Conservation (phyloP, 345 rosid species). For the Aegle marmelos region DNA sequence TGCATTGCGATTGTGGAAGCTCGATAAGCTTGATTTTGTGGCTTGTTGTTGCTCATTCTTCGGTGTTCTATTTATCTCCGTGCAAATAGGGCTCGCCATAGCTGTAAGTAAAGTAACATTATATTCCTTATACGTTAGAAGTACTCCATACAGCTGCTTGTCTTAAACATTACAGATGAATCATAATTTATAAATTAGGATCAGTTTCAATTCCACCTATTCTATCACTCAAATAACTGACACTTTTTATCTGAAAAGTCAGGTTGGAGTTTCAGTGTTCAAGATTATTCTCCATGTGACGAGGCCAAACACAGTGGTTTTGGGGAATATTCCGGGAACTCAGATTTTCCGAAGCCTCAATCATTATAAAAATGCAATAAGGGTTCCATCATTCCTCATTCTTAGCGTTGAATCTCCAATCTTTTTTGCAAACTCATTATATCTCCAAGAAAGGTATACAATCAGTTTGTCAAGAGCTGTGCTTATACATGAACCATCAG, state of each 20-base stretch:
- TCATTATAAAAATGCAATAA: conserved; percentile 4
- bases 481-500: not conserved
- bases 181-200: too few species aligned
- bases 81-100: conserved; percentile 36
- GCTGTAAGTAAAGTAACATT: conserved; percentile 22
- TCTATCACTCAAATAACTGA: too few species aligned
- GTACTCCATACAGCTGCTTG: not conserved
- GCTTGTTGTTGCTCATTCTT: conserved; percentile 37
- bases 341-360: conserved; percentile 6
- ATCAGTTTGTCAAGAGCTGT: not conserved
- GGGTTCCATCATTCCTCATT: conserved; percentile 22
- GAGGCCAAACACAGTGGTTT: conserved; percentile 16
- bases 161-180: too few species aligned
- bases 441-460: conserved; percentile 26
- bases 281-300: conserved; percentile 21
- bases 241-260: not conserved
- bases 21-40: conserved; percentile 45
- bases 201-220: too few species aligned
- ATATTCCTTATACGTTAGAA: not conserved
- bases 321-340: conserved; percentile 31
- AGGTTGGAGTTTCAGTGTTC: conserved; percentile 26
- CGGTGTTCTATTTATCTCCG: conserved; percentile 40
- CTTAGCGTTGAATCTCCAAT: conserved; percentile 23
- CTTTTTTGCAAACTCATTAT: conserved; percentile 22
- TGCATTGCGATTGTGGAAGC: conserved; percentile 34